Conservation (phyloP, 2,329 filamentous ascomycete genomes). For the Tympanopsis confertula region DNA sequence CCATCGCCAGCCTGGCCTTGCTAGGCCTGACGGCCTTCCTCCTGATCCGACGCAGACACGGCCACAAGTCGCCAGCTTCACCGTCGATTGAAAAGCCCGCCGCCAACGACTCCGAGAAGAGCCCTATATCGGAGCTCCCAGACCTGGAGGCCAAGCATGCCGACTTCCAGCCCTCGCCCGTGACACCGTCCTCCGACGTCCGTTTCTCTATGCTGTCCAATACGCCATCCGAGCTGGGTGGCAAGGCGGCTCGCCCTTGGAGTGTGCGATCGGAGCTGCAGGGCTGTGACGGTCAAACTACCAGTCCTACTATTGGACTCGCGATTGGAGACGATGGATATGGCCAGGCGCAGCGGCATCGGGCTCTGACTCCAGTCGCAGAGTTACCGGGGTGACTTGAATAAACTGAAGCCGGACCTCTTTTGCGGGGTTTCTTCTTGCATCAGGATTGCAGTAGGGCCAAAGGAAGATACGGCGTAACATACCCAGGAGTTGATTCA, state of each 20-base stretch:
- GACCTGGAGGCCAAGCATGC: neutral
- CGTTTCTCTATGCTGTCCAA: neutral
- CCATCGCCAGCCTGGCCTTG: constrained; percentile 8
- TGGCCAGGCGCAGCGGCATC: no score
- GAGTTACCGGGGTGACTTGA: no score
- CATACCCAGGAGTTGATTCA: no score
- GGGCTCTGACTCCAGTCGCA: no score
- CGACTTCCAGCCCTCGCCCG: neutral
- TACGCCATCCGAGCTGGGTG: neutral
- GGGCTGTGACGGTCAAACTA: no score
- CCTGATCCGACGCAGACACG: constrained; percentile 13
- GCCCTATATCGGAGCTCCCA: neutral
- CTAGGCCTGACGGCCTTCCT: constrained; percentile 8
- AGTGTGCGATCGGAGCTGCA: neutral
- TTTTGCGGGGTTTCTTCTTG: no score
- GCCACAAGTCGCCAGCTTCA: neutral
- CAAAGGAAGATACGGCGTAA: no score
- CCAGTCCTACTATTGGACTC: no score
- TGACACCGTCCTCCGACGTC: neutral
- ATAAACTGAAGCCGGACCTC: no score
- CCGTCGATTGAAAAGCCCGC: no score
- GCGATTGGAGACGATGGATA: no score
- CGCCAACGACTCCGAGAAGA: neutral
- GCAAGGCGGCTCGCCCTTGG: neutral
- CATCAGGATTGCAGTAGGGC: no score